phyloP scores from a whole-genome alignment of 345 rosid species.

The Xanthoceras sorbifolium region DNA sequence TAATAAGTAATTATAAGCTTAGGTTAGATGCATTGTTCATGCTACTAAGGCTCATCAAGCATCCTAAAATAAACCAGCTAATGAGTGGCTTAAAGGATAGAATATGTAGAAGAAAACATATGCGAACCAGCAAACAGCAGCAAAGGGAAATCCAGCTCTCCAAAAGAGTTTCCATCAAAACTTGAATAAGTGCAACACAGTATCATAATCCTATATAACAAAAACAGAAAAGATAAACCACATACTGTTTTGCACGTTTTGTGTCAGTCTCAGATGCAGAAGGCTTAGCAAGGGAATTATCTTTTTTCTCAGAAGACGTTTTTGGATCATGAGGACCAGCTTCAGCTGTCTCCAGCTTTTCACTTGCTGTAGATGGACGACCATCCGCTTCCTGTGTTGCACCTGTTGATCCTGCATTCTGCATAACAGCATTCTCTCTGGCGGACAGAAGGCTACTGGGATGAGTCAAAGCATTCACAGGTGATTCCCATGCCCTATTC shows the following conservation, averaged over 20 bases:
- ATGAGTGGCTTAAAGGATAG: neutral
- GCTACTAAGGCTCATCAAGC: constrained; percentile 1
- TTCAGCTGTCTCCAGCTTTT: constrained; percentile 62
- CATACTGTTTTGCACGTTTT: constrained; percentile 93
- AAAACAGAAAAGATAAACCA: constrained; percentile 23
- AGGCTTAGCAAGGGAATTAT: constrained; percentile 43
- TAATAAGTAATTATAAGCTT: neutral
- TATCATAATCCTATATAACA: neutral
- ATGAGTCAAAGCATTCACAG: constrained; percentile 41
- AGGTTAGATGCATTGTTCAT: neutral
- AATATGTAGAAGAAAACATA: neutral
- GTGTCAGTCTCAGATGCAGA: constrained; percentile 63
- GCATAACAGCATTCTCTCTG: constrained; percentile 52
- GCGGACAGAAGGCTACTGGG: constrained; percentile 49
- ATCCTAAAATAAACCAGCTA: neutral
- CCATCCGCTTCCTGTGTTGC: constrained; percentile 54
- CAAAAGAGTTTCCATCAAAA: neutral
- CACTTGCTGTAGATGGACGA: constrained; percentile 40
- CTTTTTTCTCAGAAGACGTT: constrained; percentile 59
- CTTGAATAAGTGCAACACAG: neutral
- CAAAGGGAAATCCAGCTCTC: neutral
- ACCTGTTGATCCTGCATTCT: constrained; percentile 51
- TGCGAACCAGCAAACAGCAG: neutral
- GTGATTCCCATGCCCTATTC: constrained; percentile 53
- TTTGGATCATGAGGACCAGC: constrained; percentile 50